Conservation (phyloP, 352 stramenopile species). For the Pythium aquatile region DNA sequence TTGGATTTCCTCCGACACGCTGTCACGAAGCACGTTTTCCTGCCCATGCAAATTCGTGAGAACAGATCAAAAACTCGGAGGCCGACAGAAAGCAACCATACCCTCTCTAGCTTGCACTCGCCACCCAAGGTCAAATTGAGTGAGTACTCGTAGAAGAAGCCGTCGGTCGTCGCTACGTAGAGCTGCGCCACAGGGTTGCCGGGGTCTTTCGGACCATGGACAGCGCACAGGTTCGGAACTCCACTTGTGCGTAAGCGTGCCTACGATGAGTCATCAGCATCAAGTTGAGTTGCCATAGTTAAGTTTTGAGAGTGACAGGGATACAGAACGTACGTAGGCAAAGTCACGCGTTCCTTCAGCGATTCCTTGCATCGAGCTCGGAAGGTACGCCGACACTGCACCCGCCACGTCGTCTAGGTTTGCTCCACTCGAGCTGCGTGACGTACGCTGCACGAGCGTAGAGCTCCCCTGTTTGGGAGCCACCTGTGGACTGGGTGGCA, state of each 20-base stretch:
- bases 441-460: neutral
- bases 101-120: slow-evolving; percentile 82
- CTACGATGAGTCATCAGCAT: neutral
- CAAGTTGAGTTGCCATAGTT: neutral
- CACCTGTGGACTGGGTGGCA: slow-evolving; percentile 12
- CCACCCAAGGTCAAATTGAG: slow-evolving; percentile 67
- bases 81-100: slow-evolving; percentile 15
- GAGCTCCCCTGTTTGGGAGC: slow-evolving; percentile 12
- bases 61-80: slow-evolving; percentile 9
- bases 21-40: slow-evolving; percentile 85
- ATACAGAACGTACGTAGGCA: slow-evolving; percentile 58
- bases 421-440: slow-evolving; percentile 37
- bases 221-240: slow-evolving; percentile 71
- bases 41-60: slow-evolving; percentile 20
- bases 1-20: slow-evolving; percentile 81
- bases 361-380: slow-evolving; percentile 74
- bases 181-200: slow-evolving; percentile 59
- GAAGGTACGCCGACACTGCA: slow-evolving; percentile 71
- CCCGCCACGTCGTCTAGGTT: slow-evolving; percentile 72
- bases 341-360: slow-evolving; percentile 87
- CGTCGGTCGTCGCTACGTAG: slow-evolving; percentile 76
- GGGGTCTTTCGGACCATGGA: slow-evolving; percentile 67
- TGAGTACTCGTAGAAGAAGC: slow-evolving; percentile 88
- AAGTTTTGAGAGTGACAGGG: neutral
- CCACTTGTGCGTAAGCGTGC: slow-evolving; percentile 67